These are phyloP conservation scores for Blechomonas ayalai DNA, from an alignment of 208 protist species.

Conservation along the genomic window DNA sequence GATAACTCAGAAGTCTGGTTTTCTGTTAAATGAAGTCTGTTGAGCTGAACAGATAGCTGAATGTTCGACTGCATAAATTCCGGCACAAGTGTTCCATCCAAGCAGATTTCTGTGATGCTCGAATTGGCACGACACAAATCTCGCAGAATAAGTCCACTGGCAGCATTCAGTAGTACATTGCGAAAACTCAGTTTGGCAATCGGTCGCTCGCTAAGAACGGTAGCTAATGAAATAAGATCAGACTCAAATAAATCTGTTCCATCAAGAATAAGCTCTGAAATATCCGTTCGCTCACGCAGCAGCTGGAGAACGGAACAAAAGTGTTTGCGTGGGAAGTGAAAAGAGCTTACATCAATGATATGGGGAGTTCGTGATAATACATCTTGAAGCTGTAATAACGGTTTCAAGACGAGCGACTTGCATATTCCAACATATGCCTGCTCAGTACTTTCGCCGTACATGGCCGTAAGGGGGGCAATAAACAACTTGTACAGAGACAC, in stretches of 20 bases:
- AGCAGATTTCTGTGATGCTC: slow-evolving; percentile 19
- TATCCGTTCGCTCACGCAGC: slow-evolving; percentile 28
- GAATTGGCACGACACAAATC: slow-evolving; percentile 26
- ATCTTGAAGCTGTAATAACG: slow-evolving; percentile 4
- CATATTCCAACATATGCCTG: slow-evolving; percentile 18
- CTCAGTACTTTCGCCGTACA: too few relatives aligned
- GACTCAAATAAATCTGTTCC: slow-evolving; percentile 16
- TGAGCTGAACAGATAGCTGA: slow-evolving; percentile 28
- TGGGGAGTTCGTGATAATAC: slow-evolving; percentile 9
- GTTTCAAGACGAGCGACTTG: slow-evolving; percentile 3
- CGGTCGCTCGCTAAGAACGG: slow-evolving; percentile 20
- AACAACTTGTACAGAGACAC: too few relatives aligned
- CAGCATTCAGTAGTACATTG: slow-evolving; percentile 20
- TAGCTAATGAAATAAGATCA: slow-evolving; percentile 24
- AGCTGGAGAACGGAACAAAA: slow-evolving; percentile 27
- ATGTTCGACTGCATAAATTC: slow-evolving; percentile 24
- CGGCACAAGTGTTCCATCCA: slow-evolving; percentile 24
- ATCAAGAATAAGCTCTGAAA: slow-evolving; percentile 41
- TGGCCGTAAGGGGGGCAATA: too few relatives aligned
- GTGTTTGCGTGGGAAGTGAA: slow-evolving; percentile 36
- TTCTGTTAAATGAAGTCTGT: slow-evolving; percentile 15
- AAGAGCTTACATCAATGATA: slow-evolving; percentile 28
- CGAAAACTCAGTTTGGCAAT: slow-evolving; percentile 31
- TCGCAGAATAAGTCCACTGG: slow-evolving; percentile 16
- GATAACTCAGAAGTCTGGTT: slow-evolving; percentile 2